These are phyloP conservation scores for Osmanthus fragrans DNA, from an alignment of 257 asterid species.

Conservation along the genomic window DNA sequence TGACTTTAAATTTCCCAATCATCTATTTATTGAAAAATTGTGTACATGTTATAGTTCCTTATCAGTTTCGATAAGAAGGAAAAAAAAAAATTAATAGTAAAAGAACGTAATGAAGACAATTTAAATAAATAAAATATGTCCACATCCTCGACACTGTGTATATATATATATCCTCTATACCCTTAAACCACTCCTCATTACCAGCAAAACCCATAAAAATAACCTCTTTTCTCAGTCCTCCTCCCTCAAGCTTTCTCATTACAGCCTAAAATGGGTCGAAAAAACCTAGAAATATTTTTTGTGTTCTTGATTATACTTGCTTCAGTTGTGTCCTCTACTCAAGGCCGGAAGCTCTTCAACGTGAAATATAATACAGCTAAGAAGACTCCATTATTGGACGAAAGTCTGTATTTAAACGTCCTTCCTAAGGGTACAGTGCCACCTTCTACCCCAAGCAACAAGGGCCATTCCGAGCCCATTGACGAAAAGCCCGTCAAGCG, in stretches of 20 bases:
- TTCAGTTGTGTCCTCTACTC: conserved; percentile 23
- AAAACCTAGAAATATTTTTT: conserved; percentile 19
- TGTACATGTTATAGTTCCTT: no score
- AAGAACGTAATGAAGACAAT: no score
- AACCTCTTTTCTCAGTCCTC: background rate
- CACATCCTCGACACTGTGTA: background rate
- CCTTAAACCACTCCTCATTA: background rate
- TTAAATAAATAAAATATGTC: background rate
- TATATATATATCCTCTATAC: background rate
- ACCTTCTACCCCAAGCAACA: conserved; percentile 52
- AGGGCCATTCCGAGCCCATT: conserved; percentile 42
- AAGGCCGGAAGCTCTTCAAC: conserved; percentile 43
- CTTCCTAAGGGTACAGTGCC: conserved; percentile 52
- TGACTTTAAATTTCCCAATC: no score
- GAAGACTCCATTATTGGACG: conserved; percentile 18
- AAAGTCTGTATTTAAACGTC: conserved; percentile 39
- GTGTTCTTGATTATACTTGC: conserved; percentile 29
- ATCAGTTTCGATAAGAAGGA: no score
- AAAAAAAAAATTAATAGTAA: no score
- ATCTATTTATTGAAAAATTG: no score
- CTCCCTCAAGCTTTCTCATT: background rate
- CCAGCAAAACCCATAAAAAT: conserved; percentile 1
- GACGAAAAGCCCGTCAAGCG: conserved; percentile 49
- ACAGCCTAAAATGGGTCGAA: conserved; percentile 29
- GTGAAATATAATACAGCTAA: background rate